These are phyloP conservation scores for Carex sylvatica DNA, from an alignment of 202 grass and related monocot genomes.

Conservation along the genomic window DNA sequence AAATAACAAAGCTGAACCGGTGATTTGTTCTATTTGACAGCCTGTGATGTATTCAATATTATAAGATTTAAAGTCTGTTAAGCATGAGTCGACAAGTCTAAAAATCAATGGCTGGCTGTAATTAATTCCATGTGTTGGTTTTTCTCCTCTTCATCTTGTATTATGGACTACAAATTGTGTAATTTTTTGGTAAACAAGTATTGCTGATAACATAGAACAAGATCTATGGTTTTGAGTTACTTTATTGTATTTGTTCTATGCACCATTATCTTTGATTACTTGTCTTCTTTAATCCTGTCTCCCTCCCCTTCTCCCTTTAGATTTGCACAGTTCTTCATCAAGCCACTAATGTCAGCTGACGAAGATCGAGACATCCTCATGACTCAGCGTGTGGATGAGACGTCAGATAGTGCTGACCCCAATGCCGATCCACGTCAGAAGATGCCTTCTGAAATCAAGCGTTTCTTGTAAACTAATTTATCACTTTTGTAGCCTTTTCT, in stretches of 20 bases:
- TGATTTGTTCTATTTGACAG: neutral
- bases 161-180: neutral
- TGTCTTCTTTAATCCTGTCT: neutral
- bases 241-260: neutral
- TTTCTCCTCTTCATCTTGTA: neutral
- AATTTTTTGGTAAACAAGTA: neutral
- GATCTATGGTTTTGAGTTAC: neutral
- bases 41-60: neutral
- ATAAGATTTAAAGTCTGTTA: neutral
- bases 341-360: slow-evolving; percentile 90
- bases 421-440: too few relatives aligned
- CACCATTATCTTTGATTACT: neutral
- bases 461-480: too few relatives aligned
- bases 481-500: too few relatives aligned
- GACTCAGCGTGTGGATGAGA: too few relatives aligned
- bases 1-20: neutral
- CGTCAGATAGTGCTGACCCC: too few relatives aligned
- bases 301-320: slow-evolving; percentile 37
- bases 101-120: neutral
- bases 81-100: neutral
- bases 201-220: neutral
- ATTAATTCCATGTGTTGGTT: neutral
- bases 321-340: slow-evolving; percentile 98
- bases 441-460: too few relatives aligned
- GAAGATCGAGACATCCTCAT: neutral